These are phyloP conservation scores for Jacaranda mimosifolia DNA, from an alignment of 257 asterid species.

Conservation along the genomic window DNA sequence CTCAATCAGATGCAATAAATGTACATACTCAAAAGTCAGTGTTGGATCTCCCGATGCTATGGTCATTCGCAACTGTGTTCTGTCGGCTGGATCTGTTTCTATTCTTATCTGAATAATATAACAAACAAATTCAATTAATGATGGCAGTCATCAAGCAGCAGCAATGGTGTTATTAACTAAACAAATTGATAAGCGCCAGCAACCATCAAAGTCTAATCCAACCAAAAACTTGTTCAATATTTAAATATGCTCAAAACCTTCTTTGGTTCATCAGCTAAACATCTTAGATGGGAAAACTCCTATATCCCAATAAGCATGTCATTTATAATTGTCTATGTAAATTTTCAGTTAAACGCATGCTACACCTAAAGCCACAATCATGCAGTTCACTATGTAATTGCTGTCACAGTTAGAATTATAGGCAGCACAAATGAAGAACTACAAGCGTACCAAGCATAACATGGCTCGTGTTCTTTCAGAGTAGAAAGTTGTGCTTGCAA, in stretches of 20 bases:
- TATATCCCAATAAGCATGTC: neutral
- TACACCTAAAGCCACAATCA: conserved; percentile 29
- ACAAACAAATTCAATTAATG: conserved; percentile 16
- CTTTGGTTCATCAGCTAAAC: neutral
- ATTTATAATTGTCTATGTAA: neutral
- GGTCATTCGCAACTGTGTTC: conserved; percentile 93
- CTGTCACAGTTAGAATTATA: neutral
- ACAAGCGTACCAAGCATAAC: conserved; percentile 87
- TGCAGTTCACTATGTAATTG: neutral
- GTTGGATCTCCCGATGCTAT: conserved; percentile 88
- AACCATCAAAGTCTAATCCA: neutral
- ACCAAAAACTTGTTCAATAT: neutral
- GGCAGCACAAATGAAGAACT: neutral
- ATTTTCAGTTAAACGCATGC: conserved; percentile 1
- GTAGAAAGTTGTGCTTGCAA: conserved; percentile 87
- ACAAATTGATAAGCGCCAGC: neutral
- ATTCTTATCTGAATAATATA: conserved; percentile 68
- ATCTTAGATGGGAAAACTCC: conserved; percentile 10
- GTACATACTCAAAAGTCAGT: conserved; percentile 82
- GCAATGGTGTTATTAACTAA: neutral
- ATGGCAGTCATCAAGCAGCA: conserved; percentile 15
- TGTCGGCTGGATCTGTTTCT: conserved; percentile 97
- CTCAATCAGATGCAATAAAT: conserved; percentile 20
- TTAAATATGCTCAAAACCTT: neutral
- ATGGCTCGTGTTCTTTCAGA: conserved; percentile 92